Evolutionary conservation across 2,329 filamentous ascomycete species (phyloP), one percentile per base, ranked within the genome.

Genomic region (Ramularia collo-cygni): DNA sequence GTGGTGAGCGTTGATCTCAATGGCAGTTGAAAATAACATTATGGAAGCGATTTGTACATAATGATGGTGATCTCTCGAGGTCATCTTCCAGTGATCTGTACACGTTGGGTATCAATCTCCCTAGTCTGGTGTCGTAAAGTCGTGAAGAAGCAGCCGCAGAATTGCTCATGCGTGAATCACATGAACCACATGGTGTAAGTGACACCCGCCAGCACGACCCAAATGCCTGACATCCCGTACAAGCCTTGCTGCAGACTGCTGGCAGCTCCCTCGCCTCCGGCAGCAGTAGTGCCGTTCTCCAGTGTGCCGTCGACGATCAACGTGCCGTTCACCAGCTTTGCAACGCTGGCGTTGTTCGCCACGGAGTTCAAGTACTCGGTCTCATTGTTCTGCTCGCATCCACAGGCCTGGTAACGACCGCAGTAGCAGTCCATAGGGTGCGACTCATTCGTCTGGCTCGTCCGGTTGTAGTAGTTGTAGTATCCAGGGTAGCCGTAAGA

Each of bases 231-330:
- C 38, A 39, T 37, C 43, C 46, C 42, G 9, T 28, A 12, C 28
- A 48, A 29, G 8, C 37, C 31, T 32, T 46, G 37, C 37, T 40
- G 42, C 26, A 42, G 12, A 3, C 35, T 26, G 4, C 18, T 12
- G 3, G 44, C 44, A 14, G 40, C 44, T 27, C 56, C 56, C 14
- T 62, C 59, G 1, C 51, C 52, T 2, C 63, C 64, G 10, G 64
- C 64, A 2, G 66, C 62, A 2, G 64, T 67, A 0, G 68, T 71
- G 2, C 62, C 69, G 29, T 62, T 58, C 6, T 79, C 75, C 3
- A 90, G 65, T 0, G 81, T 84, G n/a, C 85, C 85, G 58, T 88
- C 87, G 58, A 90, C 65, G 19, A 85, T 67, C 27, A 92, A 72
- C 3, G 54, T 58, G 40, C 85, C 80, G 45, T 82, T 71, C 38